These are phyloP conservation scores for Pouteria campechiana DNA, from an alignment of 179 eudicot genomes.

Conservation along the genomic window DNA sequence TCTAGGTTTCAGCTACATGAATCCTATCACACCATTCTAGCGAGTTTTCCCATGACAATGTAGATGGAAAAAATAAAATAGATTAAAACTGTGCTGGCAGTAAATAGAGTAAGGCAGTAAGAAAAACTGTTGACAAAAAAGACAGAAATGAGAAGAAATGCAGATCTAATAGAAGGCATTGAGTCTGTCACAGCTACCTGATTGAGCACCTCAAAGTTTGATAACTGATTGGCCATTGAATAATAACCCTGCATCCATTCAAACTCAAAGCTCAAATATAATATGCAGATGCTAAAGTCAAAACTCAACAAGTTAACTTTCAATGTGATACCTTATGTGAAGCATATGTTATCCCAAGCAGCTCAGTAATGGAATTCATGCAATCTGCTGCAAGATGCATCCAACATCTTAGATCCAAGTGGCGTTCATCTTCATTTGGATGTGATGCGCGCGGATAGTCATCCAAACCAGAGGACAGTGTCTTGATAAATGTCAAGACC, in stretches of 20 bases:
- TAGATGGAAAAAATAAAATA: too few species aligned
- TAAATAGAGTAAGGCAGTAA: too few species aligned
- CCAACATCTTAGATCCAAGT: conserved; percentile 98
- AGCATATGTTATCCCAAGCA: conserved; percentile 30
- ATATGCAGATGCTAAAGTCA: conserved; percentile 2
- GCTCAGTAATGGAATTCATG: conserved; percentile 60
- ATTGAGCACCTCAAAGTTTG: conserved; percentile 77
- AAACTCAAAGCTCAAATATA: conserved; percentile 8
- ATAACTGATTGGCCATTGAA: conserved; percentile 44
- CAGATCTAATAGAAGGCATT: too few species aligned
- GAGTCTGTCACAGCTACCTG: too few species aligned
- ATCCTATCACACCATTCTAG: too few species aligned
- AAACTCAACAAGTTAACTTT: not conserved
- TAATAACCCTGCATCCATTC: conserved; percentile 56
- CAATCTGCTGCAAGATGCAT: conserved; percentile 96
- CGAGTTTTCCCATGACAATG: too few species aligned
- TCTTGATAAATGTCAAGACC: too few species aligned
- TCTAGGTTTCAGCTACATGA: too few species aligned
- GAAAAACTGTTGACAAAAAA: too few species aligned
- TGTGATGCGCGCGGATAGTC: conserved; percentile 99
- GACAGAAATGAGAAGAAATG: too few species aligned
- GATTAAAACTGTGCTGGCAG: too few species aligned
- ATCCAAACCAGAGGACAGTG: conserved; percentile 88
- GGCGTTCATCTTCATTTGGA: conserved; percentile 90
- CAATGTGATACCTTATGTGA: conserved; percentile 42